Evolutionary conservation across 768 basidiomycete species (phyloP).

Genomic region (Strobilomyces confusus): DNA sequence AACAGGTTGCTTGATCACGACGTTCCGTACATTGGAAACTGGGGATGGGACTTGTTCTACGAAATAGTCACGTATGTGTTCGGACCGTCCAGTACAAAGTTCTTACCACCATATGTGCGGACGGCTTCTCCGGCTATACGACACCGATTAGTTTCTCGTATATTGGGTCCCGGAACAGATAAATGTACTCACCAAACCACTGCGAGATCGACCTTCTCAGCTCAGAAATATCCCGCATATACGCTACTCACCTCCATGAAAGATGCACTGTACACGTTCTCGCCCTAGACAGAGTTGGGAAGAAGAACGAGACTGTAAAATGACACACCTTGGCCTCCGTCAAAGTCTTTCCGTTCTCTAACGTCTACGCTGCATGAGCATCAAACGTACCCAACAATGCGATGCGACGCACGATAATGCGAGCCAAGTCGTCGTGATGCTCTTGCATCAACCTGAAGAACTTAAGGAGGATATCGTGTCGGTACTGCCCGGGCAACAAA

Average conservation of each 20-base stretch:
- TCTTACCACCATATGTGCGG: slow-evolving; percentile 80
- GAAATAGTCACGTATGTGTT: neutral
- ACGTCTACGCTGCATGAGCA: slow-evolving; percentile 48
- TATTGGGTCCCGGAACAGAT: neutral
- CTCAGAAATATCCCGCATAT: neutral
- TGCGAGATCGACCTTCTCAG: slow-evolving; percentile 27
- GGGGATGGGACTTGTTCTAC: slow-evolving; percentile 82
- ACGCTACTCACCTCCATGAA: slow-evolving; percentile 64
- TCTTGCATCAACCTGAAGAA: slow-evolving; percentile 76
- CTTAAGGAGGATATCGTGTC: slow-evolving; percentile 81
- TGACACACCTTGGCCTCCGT: slow-evolving; percentile 67
- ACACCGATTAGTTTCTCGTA: slow-evolving; percentile 1
- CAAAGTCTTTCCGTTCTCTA: slow-evolving; percentile 95
- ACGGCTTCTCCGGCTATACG: slow-evolving; percentile 83
- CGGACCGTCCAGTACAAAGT: neutral
- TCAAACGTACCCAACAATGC: neutral
- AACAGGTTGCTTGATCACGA: slow-evolving; percentile 91
- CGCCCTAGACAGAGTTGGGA: slow-evolving; percentile 45
- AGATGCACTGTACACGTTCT: slow-evolving; percentile 81
- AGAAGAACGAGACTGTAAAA: neutral
- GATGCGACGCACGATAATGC: slow-evolving; percentile 65
- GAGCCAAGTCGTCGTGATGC: slow-evolving; percentile 81
- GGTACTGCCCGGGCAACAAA: slow-evolving; percentile 42
- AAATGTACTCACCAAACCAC: slow-evolving; percentile 68
- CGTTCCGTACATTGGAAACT: slow-evolving; percentile 64